A percentile compares a stretch with the other conserved stretches of the same genome.
Conservation (phyloP, 2,329 filamentous ascomycete genomes). For the Decorospora gaudefroyi region DNA sequence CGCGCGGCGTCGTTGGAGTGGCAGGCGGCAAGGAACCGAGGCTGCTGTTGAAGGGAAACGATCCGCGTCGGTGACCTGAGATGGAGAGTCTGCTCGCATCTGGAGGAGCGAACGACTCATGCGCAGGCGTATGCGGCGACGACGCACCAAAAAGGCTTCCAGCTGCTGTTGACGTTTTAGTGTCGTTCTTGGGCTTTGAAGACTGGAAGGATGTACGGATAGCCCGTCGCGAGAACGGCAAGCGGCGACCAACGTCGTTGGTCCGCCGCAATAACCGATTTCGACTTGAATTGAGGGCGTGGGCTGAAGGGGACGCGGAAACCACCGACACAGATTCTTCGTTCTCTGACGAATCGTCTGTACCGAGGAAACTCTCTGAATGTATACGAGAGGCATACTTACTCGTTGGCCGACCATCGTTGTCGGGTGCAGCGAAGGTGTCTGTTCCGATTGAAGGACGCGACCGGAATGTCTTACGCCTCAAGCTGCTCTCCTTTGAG, state of each 20-base stretch:
- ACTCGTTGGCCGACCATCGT: conserved; percentile 41
- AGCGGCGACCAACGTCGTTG: conserved; percentile 44
- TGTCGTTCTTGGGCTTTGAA: conserved; percentile 3
- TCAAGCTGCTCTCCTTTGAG: conserved; percentile 57
- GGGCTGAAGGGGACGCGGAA: conserved; percentile 34
- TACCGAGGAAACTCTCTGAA: conserved; percentile 30
- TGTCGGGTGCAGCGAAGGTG: conserved; percentile 52
- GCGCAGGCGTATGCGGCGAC: conserved; percentile 74
- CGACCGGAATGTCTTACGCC: conserved; percentile 55
- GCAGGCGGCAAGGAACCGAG: conserved; percentile 67
- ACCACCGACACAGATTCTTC: conserved; percentile 41
- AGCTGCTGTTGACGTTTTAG: conserved; percentile 57
- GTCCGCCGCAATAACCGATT: conserved; percentile 48
- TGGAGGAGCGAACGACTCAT: conserved; percentile 71
- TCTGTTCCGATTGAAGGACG: conserved; percentile 53
- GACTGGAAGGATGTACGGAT: conserved; percentile 16
- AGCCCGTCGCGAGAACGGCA: conserved; percentile 49
- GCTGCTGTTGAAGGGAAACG: conserved; percentile 45
- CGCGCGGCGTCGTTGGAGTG: conserved; percentile 74
- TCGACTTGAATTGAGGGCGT: conserved; percentile 43
- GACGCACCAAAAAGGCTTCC: conserved; percentile 59
- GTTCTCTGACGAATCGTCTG: conserved; percentile 41
- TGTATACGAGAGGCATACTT: conserved; percentile 38
- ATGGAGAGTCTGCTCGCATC: conserved; percentile 85
- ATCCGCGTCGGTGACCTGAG: conserved; percentile 59